These are phyloP conservation scores for Arachis hypogaea DNA, from an alignment of 306 rosid genomes.

Conservation along the genomic window DNA sequence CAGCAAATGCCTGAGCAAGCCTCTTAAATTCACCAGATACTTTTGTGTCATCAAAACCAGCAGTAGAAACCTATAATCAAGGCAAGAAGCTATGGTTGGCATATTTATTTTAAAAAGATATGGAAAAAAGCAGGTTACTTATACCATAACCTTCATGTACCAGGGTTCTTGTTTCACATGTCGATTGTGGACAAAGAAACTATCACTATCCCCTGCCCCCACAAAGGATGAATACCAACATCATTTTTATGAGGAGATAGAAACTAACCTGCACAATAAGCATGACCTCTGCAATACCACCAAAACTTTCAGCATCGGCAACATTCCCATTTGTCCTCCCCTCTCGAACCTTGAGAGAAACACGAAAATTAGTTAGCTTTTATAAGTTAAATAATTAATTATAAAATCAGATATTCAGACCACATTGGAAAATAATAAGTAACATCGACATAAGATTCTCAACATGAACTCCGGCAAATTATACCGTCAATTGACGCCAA, in stretches of 20 bases:
- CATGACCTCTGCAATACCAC: constrained; percentile 78
- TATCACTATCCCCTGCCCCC: neutral
- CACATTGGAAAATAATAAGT: constrained; percentile 19
- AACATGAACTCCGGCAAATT: constrained; percentile 30
- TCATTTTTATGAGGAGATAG: neutral
- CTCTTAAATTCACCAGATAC: constrained; percentile 68
- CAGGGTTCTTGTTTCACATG: constrained; percentile 15
- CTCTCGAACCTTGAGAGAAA: constrained; percentile 80
- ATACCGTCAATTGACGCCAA: constrained; percentile 97
- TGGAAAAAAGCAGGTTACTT: neutral
- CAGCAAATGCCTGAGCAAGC: constrained; percentile 69
- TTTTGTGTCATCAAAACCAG: constrained; percentile 62
- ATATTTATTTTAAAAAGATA: neutral
- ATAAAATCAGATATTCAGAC: constrained; percentile 2
- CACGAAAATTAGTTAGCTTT: constrained; percentile 21
- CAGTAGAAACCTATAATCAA: constrained; percentile 71
- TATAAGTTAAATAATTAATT: constrained; percentile 5
- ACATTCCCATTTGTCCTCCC: constrained; percentile 66
- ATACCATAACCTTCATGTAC: constrained; percentile 22
- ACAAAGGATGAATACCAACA: constrained; percentile 1
- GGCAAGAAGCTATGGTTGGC: constrained; percentile 18
- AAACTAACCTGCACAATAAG: constrained; percentile 77
- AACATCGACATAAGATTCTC: constrained; percentile 11
- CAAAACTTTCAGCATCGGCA: constrained; percentile 55
- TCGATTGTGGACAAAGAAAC: neutral